Base-by-base conservation (phyloP, 768 basidiomycete genomes). In the Psilocybe cyanescens region DNA sequence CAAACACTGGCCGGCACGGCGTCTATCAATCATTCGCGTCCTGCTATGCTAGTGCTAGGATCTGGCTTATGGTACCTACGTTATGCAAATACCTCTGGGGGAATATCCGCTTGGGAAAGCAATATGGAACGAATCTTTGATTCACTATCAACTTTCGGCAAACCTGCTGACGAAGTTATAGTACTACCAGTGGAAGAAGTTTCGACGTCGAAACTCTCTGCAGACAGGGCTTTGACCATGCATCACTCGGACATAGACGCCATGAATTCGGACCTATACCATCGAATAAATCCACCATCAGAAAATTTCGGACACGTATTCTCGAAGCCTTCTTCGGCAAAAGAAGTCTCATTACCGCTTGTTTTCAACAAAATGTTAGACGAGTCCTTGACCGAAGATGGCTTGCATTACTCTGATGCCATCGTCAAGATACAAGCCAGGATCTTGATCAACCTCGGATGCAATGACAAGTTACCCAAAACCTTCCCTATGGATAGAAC, bases 51-150 rank as follows among this genome's bases (percentile, higher is more conserved):
- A 30, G 89, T 96, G 8, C 72, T 97, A 14, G 95, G 95, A 8
- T 88, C 91, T 12, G 95, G 95, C 0, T 77, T 97, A 39, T 96
- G 95, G 95, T 94, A 94, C 72, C 83, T 97, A 47, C 87, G 92
- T 24, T 88, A 95, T 72, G 79, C 87, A 0, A 77, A 84, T 37
- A 65, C 77, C 16, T 91, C 92, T 0, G 91, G 93, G 24, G 92
- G 92, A 3, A 78, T 95, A 44, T 76, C 88, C 31, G 80, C 86
- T 1, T 97, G 94, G 92, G 90, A 91, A 67, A 79, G 80, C 28
- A 89, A 83, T 66, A 86, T 92, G 63, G 90, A 94, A 66, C 68
- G 75, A 7, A 79, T 87, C n/a, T 83, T 96, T 31, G 75, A 78
- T 45, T 67, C 78, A 11, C 77, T 91, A 31, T 62, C 76, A 9